phyloP scores from a whole-genome alignment of 192 early-diverging fungal genomes.

The Gryganskiella cystojenkinii region DNA sequence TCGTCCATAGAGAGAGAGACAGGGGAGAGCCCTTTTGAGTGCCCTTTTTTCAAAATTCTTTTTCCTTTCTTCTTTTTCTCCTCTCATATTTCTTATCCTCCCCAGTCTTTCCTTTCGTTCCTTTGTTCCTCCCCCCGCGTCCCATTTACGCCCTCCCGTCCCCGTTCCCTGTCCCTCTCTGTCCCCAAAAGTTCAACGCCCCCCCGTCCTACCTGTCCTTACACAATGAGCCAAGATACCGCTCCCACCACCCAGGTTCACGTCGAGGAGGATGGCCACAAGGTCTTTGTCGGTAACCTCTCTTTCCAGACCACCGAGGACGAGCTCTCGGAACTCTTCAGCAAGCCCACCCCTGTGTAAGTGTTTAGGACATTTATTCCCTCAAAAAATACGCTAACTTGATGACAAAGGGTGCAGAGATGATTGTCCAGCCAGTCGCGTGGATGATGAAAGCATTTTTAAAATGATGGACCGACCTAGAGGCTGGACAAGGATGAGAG shows the following conservation, averaged over 20 bases:
- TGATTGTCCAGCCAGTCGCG: slow-evolving; percentile 4
- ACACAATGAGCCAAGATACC: slow-evolving; percentile 50
- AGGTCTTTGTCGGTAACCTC: slow-evolving; percentile 98
- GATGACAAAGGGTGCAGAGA: slow-evolving; percentile 5
- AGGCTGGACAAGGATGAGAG: too few species aligned
- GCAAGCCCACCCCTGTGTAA: slow-evolving; percentile 78
- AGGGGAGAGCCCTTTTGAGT: background rate
- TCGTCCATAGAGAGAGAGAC: background rate
- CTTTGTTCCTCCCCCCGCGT: slow-evolving; percentile 17
- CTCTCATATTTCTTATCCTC: background rate
- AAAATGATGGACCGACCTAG: too few species aligned
- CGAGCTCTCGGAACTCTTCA: slow-evolving; percentile 82
- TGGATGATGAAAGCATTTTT: too few species aligned
- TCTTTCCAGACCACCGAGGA: slow-evolving; percentile 88
- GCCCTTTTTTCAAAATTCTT: background rate
- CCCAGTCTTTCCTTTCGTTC: slow-evolving; percentile 3
- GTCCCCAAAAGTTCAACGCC: background rate
- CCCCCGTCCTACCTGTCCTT: slow-evolving; percentile 28
- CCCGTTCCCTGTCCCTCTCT: slow-evolving; percentile 3
- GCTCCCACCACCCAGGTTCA: slow-evolving; percentile 41
- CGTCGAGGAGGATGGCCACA: slow-evolving; percentile 62
- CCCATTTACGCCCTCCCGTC: slow-evolving; percentile 5
- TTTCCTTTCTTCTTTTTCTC: background rate
- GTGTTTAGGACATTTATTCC: too few species aligned
- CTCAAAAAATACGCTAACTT: slow-evolving; percentile 1